Conservation (phyloP, 371 early-diverging fungal genomes). For the Rhizopus microsporus region DNA sequence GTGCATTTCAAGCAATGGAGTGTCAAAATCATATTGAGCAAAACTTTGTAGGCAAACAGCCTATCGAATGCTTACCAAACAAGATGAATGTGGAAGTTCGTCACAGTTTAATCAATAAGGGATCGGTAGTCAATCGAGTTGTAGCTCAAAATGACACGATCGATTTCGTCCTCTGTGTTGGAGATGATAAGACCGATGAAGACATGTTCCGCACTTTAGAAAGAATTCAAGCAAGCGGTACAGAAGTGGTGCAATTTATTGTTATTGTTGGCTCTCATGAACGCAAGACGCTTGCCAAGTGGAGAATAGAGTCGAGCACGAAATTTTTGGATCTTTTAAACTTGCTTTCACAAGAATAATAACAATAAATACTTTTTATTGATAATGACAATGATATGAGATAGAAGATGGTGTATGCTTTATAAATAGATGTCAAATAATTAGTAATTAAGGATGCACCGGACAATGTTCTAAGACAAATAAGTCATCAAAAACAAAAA, state of each 20-base stretch:
- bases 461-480: constrained; percentile 34
- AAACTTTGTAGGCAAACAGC: constrained; percentile 76
- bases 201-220: constrained; percentile 81
- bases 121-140: constrained; percentile 53
- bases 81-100: constrained; percentile 93
- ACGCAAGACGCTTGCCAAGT: not conserved
- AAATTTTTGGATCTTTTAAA: constrained; percentile 1
- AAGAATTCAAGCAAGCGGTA: constrained; percentile 11
- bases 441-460: constrained; percentile 25
- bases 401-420: not conserved
- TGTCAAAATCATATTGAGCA: constrained; percentile 84
- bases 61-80: constrained; percentile 88
- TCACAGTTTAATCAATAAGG: constrained; percentile 74
- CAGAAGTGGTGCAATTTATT: constrained; percentile 44
- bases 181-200: constrained; percentile 96
- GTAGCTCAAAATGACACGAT: not conserved
- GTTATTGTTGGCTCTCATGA: constrained; percentile 64
- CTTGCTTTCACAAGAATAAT: constrained; percentile 2
- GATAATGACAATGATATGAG: too few relatives aligned
- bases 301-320: not conserved
- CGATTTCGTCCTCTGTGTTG: constrained; percentile 66
- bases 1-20: constrained; percentile 80
- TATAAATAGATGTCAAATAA: not conserved
- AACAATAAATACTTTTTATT: not conserved
- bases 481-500: too few relatives aligned